Percentiles rank a stretch among this genome's conserved stretches.
phyloP scores from a whole-genome alignment of 208 protist genomes.

The Trypanosoma congolense region DNA sequence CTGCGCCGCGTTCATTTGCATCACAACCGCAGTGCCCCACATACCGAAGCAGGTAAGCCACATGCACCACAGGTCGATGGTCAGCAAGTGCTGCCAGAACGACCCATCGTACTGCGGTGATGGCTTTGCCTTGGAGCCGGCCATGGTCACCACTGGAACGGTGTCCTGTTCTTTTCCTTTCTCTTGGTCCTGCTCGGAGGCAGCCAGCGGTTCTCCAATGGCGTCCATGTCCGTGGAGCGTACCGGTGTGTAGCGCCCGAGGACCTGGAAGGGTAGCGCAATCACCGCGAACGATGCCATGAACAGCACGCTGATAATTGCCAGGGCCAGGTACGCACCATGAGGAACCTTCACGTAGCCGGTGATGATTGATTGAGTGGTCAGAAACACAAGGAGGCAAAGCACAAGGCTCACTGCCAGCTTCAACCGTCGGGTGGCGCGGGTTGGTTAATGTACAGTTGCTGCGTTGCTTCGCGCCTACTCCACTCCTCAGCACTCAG shows the following conservation, averaged over 20 bases:
- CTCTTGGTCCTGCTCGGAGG: no score
- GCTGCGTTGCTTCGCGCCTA: not conserved
- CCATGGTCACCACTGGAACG: not conserved
- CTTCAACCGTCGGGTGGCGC: constrained; percentile 33
- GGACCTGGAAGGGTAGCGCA: constrained; percentile 60
- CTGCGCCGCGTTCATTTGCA: constrained; percentile 71
- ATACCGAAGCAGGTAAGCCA: constrained; percentile 64
- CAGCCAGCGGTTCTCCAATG: constrained; percentile 36
- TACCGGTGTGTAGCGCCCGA: constrained; percentile 50
- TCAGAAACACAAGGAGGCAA: constrained; percentile 41
- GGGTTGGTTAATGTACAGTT: constrained; percentile 4
- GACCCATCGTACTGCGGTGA: constrained; percentile 46
- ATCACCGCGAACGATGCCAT: constrained; percentile 47
- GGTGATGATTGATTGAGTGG: constrained; percentile 45
- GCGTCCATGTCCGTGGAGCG: constrained; percentile 29
- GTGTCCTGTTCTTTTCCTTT: no score
- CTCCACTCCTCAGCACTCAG: not conserved
- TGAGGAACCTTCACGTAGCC: constrained; percentile 38
- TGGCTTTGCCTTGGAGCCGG: not conserved
- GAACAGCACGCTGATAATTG: constrained; percentile 38
- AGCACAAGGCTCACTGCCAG: constrained; percentile 44
- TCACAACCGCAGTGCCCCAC: constrained; percentile 68
- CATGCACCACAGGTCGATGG: constrained; percentile 63
- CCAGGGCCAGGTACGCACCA: constrained; percentile 32
- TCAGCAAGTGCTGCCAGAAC: constrained; percentile 71